Evolutionary conservation across 2,329 filamentous ascomycete genomes (phyloP), one percentile per base, ranked within the genome.

Genomic region (Cytospora piceae): DNA sequence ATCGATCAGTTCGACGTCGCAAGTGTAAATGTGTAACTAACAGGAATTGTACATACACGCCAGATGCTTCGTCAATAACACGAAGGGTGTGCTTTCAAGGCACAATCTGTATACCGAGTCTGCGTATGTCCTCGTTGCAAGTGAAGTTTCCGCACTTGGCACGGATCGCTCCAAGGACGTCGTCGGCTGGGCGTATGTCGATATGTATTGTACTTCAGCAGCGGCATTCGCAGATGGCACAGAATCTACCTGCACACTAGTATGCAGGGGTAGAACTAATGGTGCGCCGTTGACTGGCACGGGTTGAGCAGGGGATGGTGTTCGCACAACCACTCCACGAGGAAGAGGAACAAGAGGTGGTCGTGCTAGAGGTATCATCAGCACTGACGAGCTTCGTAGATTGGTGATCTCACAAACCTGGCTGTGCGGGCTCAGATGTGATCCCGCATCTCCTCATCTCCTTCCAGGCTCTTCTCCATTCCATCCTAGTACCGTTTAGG

Each of bases 281-380:
- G n/a, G 20, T 12, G 46, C n/a, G n/a, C 24, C 12, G n/a, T 49
- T 24, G 9, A 20, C 11, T 12, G n/a, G 8, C 46, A 24, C 1
- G 15, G 1, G n/a, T 49, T 49, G 46, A 11, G 12, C 59, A 12
- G 60, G 60, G 8, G 60, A 62, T 27, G 60, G 60, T 56, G 60
- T 62, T 22, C 60, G 24, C 20, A 62, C 20, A 2, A 34, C 14
- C 6, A 56, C 5, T 1, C 27, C 52, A 17, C 1, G 37, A 11
- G 60, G 60, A 11, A 62, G 52, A 34, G 60, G 60, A 27, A 27
- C 37, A 12, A 49, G 60, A 15, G 8, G 27, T 5, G 2, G n/a
- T 49, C 12, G 46, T 22, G 7, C 46, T 49, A n/a, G 22, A n/a
- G 11, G 15, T 4, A 12, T 24, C 12, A 24, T 22, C 22, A 49